Conservation (phyloP, 176 grass and related monocot genomes). For the Dendrocalamus sinicus region DNA sequence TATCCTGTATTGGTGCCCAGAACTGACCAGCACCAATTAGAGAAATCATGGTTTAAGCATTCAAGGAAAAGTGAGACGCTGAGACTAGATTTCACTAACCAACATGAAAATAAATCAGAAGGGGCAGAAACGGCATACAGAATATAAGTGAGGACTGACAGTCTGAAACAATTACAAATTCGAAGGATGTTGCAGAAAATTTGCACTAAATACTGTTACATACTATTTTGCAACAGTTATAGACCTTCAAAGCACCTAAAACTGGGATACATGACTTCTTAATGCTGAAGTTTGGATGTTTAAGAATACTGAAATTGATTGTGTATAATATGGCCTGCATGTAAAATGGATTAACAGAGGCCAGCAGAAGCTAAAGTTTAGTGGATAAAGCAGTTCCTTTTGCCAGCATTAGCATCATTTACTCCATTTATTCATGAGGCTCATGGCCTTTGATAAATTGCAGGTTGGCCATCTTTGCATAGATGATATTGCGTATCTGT, state of each 20-base stretch:
- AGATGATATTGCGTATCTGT: conserved; percentile 7
- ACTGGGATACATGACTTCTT: neutral
- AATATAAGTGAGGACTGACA: neutral
- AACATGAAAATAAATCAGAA: neutral
- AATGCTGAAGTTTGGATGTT: conserved; percentile 18
- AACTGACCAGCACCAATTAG: neutral
- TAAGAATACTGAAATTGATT: neutral
- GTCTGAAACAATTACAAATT: neutral
- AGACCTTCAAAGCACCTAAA: conserved; percentile 33
- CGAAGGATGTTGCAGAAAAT: neutral
- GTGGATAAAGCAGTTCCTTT: neutral
- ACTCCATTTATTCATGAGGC: neutral
- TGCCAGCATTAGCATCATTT: conserved; percentile 8
- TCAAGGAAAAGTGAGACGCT: conserved; percentile 1
- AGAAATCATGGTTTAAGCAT: neutral
- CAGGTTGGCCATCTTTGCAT: neutral
- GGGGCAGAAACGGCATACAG: neutral
- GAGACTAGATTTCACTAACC: conserved; percentile 6
- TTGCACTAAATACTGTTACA: neutral
- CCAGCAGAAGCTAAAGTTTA: neutral
- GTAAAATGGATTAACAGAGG: neutral
- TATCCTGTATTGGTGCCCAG: neutral
- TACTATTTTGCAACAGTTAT: neutral
- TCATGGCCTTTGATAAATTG: neutral
- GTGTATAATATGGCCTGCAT: conserved; percentile 21